phyloP scores from a whole-genome alignment of 306 rosid species.

The Alnus rubra region DNA sequence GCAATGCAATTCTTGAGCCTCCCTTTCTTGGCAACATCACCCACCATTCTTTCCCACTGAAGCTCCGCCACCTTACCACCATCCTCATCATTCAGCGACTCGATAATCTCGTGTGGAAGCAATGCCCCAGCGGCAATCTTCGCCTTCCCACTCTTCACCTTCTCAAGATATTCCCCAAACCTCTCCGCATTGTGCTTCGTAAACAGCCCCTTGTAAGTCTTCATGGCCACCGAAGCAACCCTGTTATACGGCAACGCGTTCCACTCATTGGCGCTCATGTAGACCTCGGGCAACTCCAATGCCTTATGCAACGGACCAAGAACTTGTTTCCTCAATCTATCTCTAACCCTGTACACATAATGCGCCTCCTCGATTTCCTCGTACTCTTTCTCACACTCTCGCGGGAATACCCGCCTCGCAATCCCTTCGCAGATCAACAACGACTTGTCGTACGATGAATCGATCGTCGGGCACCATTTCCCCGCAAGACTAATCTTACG shows the following conservation, averaged over 20 bases:
- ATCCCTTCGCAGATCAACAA: slow-evolving; percentile 19
- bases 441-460: slow-evolving; percentile 5
- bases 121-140: slow-evolving; percentile 47
- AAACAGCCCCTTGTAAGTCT: slow-evolving; percentile 25
- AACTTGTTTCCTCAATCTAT: slow-evolving; percentile 14
- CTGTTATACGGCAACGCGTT: slow-evolving; percentile 22
- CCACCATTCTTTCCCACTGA: slow-evolving; percentile 44
- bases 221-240: slow-evolving; percentile 47
- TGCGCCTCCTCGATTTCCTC: slow-evolving; percentile 8
- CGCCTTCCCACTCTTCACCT: slow-evolving; percentile 28
- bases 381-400: slow-evolving; percentile 3
- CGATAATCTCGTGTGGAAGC: slow-evolving; percentile 44
- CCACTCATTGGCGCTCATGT: slow-evolving; percentile 19
- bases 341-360: slow-evolving; percentile 6
- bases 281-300: slow-evolving; percentile 21
- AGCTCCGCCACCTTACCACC: slow-evolving; percentile 35
- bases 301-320: slow-evolving; percentile 10
- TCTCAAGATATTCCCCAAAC: slow-evolving; percentile 27
- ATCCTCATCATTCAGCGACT: slow-evolving; percentile 6
- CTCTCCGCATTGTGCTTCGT: slow-evolving; percentile 35
- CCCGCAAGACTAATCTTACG: slow-evolving; percentile 4
- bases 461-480: slow-evolving; percentile 19
- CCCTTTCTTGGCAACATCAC: slow-evolving; percentile 33
- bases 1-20: slow-evolving; percentile 37
- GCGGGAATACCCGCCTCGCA: slow-evolving; percentile 19